Evolutionary conservation across 805 yeast genomes (phyloP).

Genomic region (Nakazawaea ernobii): DNA sequence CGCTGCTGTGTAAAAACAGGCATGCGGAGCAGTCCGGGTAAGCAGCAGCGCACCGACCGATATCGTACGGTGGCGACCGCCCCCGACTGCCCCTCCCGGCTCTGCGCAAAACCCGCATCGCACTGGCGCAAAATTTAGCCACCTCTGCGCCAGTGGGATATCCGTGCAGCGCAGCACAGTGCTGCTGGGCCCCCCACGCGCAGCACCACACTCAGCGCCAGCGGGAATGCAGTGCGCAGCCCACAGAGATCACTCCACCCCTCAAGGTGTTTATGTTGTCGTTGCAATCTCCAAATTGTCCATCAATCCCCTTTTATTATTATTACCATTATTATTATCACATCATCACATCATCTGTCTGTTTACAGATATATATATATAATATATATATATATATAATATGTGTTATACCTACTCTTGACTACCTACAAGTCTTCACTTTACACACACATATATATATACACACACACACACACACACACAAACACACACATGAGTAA

Average conservation of each 20-base stretch:
- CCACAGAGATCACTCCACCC: constrained; percentile 8
- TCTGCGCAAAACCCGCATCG: no score
- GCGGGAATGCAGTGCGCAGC: background rate
- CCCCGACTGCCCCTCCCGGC: no score
- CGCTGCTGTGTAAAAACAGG: no score
- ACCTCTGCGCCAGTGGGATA: background rate
- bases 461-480: background rate
- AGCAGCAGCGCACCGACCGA: no score
- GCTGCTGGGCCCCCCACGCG: no score
- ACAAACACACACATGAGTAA: background rate
- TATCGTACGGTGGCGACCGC: no score
- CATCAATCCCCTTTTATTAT: background rate
- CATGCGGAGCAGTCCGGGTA: no score
- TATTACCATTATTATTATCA: background rate
- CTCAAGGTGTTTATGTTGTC: background rate
- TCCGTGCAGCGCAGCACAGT: no score
- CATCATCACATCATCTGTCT: no score
- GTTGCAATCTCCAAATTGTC: no score
- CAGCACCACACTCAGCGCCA: no score
- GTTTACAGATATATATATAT: background rate
- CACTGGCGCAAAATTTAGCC: no score
- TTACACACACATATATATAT: background rate
- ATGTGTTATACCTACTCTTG: background rate
- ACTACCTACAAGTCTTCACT: background rate
- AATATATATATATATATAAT: background rate